phyloP scores from a whole-genome alignment of 768 basidiomycete species.

The Suillus variegatus region DNA sequence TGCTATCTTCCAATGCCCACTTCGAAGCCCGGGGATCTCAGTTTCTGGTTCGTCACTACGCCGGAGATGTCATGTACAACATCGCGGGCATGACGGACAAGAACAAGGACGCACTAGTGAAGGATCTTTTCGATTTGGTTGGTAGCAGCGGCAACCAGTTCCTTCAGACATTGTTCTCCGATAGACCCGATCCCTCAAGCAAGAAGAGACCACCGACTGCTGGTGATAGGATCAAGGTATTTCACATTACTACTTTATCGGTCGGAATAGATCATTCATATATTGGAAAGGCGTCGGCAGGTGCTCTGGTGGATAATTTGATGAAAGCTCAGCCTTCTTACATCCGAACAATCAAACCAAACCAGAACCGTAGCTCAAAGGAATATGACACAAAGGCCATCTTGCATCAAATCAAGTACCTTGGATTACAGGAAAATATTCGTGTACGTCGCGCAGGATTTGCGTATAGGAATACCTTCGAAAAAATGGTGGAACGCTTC shows the following conservation, averaged over 20 bases:
- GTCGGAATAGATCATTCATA: background rate
- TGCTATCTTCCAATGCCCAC: constrained; percentile 82
- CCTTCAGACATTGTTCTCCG: constrained; percentile 87
- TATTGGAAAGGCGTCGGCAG: constrained; percentile 72
- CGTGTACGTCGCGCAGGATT: constrained; percentile 97
- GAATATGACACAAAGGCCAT: constrained; percentile 97
- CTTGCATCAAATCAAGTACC: constrained; percentile 98
- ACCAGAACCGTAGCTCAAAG: constrained; percentile 88
- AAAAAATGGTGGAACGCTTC: constrained; percentile 99
- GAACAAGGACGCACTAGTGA: constrained; percentile 97
- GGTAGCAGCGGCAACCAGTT: constrained; percentile 81
- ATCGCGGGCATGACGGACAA: constrained; percentile 99
- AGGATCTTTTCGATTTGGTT: constrained; percentile 91
- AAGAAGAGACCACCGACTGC: constrained; percentile 99
- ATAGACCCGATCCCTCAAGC: constrained; percentile 92
- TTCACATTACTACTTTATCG: constrained; percentile 8
- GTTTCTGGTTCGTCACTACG: constrained; percentile 95
- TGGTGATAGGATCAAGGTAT: constrained; percentile 94
- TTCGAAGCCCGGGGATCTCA: constrained; percentile 94
- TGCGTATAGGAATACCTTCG: constrained; percentile 97
- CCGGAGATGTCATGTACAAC: constrained; percentile 98
- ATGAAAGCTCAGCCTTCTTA: constrained; percentile 98
- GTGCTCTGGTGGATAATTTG: constrained; percentile 93
- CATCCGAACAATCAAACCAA: constrained; percentile 99
- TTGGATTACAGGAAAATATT: constrained; percentile 98